These are phyloP conservation scores for Backusella sp. DNA, from an alignment of 192 early-diverging fungal genomes.

Conservation along the genomic window DNA sequence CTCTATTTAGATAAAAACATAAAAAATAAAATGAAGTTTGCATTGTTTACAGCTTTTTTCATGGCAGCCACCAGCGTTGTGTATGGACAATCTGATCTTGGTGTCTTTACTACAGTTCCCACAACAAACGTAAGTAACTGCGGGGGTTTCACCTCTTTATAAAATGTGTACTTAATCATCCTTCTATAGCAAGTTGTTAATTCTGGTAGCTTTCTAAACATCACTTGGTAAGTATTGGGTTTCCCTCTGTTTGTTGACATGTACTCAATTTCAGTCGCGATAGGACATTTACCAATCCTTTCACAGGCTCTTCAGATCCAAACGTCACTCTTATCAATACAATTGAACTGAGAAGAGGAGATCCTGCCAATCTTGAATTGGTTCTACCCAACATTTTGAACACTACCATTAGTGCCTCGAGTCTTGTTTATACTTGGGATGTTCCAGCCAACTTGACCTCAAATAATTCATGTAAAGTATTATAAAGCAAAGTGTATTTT, in stretches of 20 bases:
- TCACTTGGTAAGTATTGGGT: constrained; percentile 15
- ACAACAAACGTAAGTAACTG: neutral
- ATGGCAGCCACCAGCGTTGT: neutral
- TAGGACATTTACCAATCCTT: neutral
- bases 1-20: neutral
- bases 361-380: neutral
- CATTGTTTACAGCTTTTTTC: neutral
- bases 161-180: no score
- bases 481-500: neutral
- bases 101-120: neutral
- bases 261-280: neutral
- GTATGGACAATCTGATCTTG: neutral
- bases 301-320: neutral
- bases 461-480: constrained; percentile 11
- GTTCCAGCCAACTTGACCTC: constrained; percentile 7
- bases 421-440: constrained; percentile 15
- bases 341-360: constrained; percentile 10
- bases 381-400: constrained; percentile 11
- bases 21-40: constrained; percentile 1
- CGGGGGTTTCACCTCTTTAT: neutral
- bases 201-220: neutral
- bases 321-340: neutral
- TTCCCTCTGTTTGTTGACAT: no score
- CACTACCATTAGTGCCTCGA: neutral
- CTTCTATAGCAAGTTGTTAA: constrained; percentile 1